Conservation (phyloP, 805 yeast genomes). For the Zygosaccharomyces gambellarensis region DNA sequence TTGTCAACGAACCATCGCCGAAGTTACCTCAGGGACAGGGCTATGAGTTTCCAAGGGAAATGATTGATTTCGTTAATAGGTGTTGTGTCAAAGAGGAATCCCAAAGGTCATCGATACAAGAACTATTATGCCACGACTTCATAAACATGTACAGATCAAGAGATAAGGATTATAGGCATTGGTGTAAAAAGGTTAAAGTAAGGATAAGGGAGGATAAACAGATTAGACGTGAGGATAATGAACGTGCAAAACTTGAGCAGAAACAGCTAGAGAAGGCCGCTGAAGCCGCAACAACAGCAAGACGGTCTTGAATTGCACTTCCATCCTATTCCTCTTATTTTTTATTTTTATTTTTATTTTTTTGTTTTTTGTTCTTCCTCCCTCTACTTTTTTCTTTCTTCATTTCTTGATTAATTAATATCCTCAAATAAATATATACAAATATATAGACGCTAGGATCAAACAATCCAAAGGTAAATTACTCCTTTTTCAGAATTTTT, state of each 20-base stretch:
- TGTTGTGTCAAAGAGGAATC: conserved; percentile 70
- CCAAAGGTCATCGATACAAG: conserved; percentile 68
- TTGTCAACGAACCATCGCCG: conserved; percentile 92
- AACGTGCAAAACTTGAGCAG: conserved; percentile 29
- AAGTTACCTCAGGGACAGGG: conserved; percentile 43
- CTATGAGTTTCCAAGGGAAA: conserved; percentile 36
- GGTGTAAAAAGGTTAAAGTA: conserved; percentile 39
- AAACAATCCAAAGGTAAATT: background rate
- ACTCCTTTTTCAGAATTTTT: conserved; percentile 8
- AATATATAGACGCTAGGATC: background rate
- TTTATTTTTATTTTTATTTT: conserved; percentile 31
- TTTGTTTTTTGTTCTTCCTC: conserved; percentile 16
- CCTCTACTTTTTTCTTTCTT: too few species aligned
- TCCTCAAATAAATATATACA: background rate
- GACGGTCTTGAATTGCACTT: conserved; percentile 12
- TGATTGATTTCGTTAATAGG: conserved; percentile 65
- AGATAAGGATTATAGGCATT: conserved; percentile 38
- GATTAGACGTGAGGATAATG: conserved; percentile 30
- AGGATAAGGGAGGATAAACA: conserved; percentile 31
- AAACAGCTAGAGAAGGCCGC: conserved; percentile 26
- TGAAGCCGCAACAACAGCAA: conserved; percentile 21
- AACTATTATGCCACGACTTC: conserved; percentile 45
- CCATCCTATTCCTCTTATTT: too few species aligned
- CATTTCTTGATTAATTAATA: too few species aligned
- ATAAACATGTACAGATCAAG: conserved; percentile 33